phyloP scores from a whole-genome alignment of 2,329 filamentous ascomycete genomes.

The Elsinoe fawcettii region DNA sequence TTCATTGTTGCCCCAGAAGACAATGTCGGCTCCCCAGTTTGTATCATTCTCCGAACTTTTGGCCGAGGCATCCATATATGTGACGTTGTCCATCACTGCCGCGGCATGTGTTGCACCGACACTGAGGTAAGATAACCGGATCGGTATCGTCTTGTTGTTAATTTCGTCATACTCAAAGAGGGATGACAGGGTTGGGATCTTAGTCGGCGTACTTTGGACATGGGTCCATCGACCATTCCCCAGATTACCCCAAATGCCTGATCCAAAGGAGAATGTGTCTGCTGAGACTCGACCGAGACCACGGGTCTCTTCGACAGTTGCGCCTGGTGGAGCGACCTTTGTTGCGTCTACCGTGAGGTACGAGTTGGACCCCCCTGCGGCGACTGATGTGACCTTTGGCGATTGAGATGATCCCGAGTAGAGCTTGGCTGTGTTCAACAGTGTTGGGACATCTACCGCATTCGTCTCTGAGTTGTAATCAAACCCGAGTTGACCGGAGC shows the following conservation, averaged over 20 bases:
- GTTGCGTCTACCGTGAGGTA: conserved; percentile 80
- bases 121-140: conserved; percentile 64
- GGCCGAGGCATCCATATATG: conserved; percentile 44
- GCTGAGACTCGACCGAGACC: conserved; percentile 53
- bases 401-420: conserved; percentile 59
- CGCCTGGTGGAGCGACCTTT: conserved; percentile 39
- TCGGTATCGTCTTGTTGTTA: conserved; percentile 60
- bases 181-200: conserved; percentile 74
- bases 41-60: conserved; percentile 57
- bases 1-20: conserved; percentile 96
- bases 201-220: conserved; percentile 65
- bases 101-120: conserved; percentile 74
- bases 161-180: conserved; percentile 82
- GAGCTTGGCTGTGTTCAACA: conserved; percentile 62
- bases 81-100: conserved; percentile 74
- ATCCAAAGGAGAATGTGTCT: conserved; percentile 81
- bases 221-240: conserved; percentile 89
- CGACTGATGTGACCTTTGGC: conserved; percentile 65
- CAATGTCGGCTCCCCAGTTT: conserved; percentile 79
- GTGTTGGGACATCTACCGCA: conserved; percentile 60
- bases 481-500: conserved; percentile 82
- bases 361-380: conserved; percentile 77
- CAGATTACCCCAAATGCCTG: conserved; percentile 73
- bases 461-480: conserved; percentile 56
- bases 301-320: conserved; percentile 27